A percentile compares a stretch with the other conserved stretches of the same genome.
phyloP scores from a whole-genome alignment of 228 moss, liverwort and hornwort genomes.

The Sphagnum fallax region DNA sequence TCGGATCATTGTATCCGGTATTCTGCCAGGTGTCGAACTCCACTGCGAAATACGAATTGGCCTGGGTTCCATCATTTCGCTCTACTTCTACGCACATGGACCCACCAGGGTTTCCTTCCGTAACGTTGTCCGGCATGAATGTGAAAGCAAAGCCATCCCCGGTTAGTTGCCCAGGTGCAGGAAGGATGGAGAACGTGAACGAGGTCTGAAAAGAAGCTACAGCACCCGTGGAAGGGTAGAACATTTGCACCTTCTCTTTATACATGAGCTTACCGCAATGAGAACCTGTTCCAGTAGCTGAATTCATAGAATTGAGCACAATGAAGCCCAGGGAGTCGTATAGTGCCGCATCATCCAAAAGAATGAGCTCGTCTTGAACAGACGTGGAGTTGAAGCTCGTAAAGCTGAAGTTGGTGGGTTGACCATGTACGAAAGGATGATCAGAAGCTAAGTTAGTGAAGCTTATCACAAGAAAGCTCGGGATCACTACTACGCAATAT shows the following conservation, averaged over 20 bases:
- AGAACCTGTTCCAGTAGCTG: too few species aligned
- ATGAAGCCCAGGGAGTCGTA: too few species aligned
- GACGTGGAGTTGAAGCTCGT: too few species aligned
- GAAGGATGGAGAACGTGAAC: slow-evolving; percentile 29
- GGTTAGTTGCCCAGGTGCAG: not conserved
- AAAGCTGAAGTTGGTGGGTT: too few species aligned
- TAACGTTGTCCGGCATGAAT: slow-evolving; percentile 9
- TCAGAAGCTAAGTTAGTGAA: too few species aligned
- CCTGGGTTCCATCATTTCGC: too few species aligned
- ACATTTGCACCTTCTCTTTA: slow-evolving; percentile 24
- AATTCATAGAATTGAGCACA: too few species aligned
- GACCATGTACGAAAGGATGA: too few species aligned
- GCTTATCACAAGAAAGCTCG: too few species aligned
- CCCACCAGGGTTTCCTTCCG: not conserved
- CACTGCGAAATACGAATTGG: slow-evolving; percentile 15
- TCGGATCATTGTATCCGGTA: not conserved
- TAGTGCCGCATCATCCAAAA: too few species aligned
- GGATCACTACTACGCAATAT: too few species aligned
- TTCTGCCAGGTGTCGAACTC: slow-evolving; percentile 46
- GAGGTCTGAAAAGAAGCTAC: slow-evolving; percentile 41
- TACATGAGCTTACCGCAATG: not conserved
- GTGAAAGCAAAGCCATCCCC: slow-evolving; percentile 62
- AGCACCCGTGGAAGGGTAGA: slow-evolving; percentile 18
- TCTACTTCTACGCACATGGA: slow-evolving; percentile 15
- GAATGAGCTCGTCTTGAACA: too few species aligned